Evolutionary conservation across 139 green algal genomes (phyloP).

Genomic region (Parachlorella kessleri): DNA sequence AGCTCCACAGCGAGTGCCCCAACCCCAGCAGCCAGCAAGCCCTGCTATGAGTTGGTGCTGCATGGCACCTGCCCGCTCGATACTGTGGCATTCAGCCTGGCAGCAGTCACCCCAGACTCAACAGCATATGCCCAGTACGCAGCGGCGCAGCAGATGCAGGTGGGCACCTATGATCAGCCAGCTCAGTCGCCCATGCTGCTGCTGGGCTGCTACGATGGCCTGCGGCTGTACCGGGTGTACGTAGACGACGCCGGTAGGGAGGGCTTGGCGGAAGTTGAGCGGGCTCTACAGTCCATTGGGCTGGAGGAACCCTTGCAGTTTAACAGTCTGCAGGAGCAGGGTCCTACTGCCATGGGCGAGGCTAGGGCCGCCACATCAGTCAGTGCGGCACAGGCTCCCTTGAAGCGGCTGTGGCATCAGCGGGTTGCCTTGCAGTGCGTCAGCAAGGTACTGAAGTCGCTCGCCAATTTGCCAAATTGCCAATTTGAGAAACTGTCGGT

Average conservation of each 20-base stretch:
- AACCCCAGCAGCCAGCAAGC: neutral
- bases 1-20: neutral
- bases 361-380: neutral
- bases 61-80: constrained; percentile 2
- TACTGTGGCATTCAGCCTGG: constrained; percentile 15
- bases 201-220: constrained; percentile 15
- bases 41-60: constrained; percentile 3
- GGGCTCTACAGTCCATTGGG: constrained; percentile 1
- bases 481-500: neutral
- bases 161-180: too few species aligned
- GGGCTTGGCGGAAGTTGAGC: neutral
- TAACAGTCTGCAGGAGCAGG: neutral
- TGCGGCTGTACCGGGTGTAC: neutral
- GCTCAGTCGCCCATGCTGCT: neutral
- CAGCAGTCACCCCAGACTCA: constrained; percentile 12
- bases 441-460: neutral
- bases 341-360: too few species aligned
- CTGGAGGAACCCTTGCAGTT: neutral
- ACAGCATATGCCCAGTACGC: neutral
- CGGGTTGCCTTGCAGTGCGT: constrained; percentile 14
- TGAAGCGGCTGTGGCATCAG: neutral
- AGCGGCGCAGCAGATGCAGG: neutral
- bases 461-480: neutral
- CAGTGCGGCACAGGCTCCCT: neutral
- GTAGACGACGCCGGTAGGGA: constrained; percentile 13